A percentile compares a stretch with the other conserved stretches of the same genome.
Evolutionary conservation across 345 rosid species (phyloP).

Genomic region (Arabidopsis suecica): DNA sequence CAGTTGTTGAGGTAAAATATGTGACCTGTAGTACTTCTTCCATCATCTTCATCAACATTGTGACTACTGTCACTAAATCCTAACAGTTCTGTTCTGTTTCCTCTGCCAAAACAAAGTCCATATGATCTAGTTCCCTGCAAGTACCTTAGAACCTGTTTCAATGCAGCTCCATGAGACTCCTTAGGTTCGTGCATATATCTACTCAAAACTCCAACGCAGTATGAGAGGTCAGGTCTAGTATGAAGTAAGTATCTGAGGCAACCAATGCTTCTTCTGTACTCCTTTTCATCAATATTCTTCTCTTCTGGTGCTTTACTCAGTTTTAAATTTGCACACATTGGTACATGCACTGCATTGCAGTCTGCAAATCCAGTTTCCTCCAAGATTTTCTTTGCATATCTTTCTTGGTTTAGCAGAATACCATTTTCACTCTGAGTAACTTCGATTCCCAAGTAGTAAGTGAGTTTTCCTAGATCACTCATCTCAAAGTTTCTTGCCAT

Average conservation of each 20-base stretch:
- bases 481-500: neutral
- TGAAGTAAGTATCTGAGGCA: neutral
- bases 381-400: neutral
- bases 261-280: neutral
- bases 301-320: neutral
- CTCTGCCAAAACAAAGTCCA: fast-evolving
- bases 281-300: neutral
- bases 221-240: neutral
- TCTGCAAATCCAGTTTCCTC: neutral
- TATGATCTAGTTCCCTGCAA: neutral
- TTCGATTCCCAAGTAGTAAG: neutral
- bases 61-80: too few relatives aligned
- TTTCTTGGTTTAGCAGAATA: neutral
- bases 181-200: neutral
- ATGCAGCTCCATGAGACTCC: neutral
- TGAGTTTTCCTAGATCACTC: neutral
- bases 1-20: too few relatives aligned
- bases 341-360: neutral
- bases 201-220: neutral
- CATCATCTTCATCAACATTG: too few relatives aligned
- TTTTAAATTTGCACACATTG: neutral
- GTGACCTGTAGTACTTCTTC: too few relatives aligned
- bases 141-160: neutral
- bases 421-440: neutral
- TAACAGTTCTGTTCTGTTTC: fast-evolving